phyloP scores from a whole-genome alignment of 768 basidiomycete species.

The Suillus fuscotomentosus region DNA sequence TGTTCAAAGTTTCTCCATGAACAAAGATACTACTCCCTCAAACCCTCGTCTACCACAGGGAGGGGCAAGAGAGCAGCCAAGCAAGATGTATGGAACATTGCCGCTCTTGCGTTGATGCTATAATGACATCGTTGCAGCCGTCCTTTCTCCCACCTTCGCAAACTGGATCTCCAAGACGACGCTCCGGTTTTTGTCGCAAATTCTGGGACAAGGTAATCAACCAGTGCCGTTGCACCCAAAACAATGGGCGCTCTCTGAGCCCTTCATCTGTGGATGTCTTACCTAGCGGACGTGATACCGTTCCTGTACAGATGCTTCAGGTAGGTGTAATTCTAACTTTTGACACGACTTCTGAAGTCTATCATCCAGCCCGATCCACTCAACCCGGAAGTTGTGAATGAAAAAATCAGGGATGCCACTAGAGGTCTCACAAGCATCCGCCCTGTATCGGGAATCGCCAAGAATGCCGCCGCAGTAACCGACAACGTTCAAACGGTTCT shows the following conservation, averaged over 20 bases:
- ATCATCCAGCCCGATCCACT: not conserved
- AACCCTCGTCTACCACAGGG: not conserved
- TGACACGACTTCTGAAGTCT: not conserved
- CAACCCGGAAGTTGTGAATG: not conserved
- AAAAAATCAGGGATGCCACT: not conserved
- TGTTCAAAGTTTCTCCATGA: not conserved
- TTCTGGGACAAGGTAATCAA: not conserved
- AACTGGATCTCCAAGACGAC: not conserved
- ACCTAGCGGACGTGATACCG: not conserved
- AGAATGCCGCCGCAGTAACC: not conserved
- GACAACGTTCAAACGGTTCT: not conserved
- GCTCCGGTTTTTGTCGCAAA: not conserved
- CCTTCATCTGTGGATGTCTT: not conserved
- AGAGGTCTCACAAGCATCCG: not conserved
- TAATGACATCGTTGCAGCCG: not conserved
- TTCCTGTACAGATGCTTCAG: not conserved
- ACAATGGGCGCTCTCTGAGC: not conserved
- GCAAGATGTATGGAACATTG: not conserved
- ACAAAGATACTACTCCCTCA: not conserved
- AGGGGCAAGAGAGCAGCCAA: not conserved
- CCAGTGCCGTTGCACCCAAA: not conserved
- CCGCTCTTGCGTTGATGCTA: not conserved
- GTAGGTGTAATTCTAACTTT: not conserved
- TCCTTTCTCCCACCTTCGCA: not conserved
- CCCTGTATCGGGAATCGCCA: not conserved